phyloP scores from a whole-genome alignment of 106 monocot species.

The Vanilla planifolia region DNA sequence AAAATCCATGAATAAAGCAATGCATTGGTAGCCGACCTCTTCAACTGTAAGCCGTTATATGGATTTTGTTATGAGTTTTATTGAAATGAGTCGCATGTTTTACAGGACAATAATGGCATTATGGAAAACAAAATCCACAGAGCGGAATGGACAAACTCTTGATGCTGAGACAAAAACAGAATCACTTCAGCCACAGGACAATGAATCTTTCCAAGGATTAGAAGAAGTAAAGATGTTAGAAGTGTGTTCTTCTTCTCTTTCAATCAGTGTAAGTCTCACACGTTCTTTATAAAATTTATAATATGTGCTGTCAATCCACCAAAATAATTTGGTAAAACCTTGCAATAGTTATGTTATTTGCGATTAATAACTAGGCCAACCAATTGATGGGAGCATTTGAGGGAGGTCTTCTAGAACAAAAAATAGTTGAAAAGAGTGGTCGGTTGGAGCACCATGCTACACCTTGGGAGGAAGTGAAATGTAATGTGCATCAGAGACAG shows the following conservation, averaged over 20 bases:
- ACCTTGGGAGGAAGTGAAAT: slow-evolving; percentile 17
- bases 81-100: not conserved
- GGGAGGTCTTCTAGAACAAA: slow-evolving; percentile 35
- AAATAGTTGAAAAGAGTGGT: slow-evolving; percentile 38
- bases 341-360: slow-evolving; percentile 1
- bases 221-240: slow-evolving; percentile 35
- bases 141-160: slow-evolving; percentile 28
- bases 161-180: slow-evolving; percentile 36
- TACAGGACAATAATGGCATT: slow-evolving; percentile 51
- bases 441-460: slow-evolving; percentile 23
- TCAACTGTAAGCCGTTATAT: too few relatives aligned
- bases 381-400: slow-evolving; percentile 34
- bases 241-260: slow-evolving; percentile 26
- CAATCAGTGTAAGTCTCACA: slow-evolving; percentile 23
- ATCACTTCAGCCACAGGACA: slow-evolving; percentile 22
- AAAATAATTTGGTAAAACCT: not conserved
- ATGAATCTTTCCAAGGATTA: slow-evolving; percentile 21
- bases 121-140: slow-evolving; percentile 39
- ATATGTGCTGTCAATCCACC: too few relatives aligned
- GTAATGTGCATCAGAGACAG: not conserved
- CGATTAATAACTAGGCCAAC: slow-evolving; percentile 14
- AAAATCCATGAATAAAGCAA: too few relatives aligned
- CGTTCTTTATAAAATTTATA: not conserved
- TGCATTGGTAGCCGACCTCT: too few relatives aligned
- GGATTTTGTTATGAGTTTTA: too few relatives aligned